A percentile compares a stretch with the other conserved stretches of the same genome.
Evolutionary conservation across 805 yeast species (phyloP).

Genomic region (Starmerella stigmatis): DNA sequence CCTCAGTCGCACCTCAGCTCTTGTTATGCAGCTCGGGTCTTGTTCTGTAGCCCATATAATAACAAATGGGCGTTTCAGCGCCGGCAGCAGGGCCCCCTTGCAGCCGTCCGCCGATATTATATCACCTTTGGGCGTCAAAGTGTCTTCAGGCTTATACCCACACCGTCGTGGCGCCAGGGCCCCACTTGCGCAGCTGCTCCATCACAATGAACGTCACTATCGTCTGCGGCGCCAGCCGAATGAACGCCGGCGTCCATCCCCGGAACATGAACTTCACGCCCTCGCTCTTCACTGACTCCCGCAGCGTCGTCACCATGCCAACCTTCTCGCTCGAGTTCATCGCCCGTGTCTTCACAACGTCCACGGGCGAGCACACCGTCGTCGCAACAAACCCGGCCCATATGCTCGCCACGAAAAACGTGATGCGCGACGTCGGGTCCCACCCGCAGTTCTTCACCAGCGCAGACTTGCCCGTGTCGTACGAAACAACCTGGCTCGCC

Average conservation of each 20-base stretch:
- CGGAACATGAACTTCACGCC: constrained; percentile 75
- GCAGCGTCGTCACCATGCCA: constrained; percentile 43
- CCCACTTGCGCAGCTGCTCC: constrained; percentile 33
- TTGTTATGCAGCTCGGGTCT: too few relatives aligned
- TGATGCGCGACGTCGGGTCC: constrained; percentile 51
- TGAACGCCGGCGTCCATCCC: constrained; percentile 84
- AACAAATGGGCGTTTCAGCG: too few relatives aligned
- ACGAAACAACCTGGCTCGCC: constrained; percentile 80
- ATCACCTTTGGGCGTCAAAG: too few relatives aligned
- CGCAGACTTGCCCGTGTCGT: constrained; percentile 59
- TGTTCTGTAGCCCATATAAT: too few relatives aligned
- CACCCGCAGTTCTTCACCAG: constrained; percentile 42
- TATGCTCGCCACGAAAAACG: constrained; percentile 71
- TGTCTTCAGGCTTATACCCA: neutral
- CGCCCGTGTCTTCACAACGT: constrained; percentile 77
- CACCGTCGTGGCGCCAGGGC: constrained; percentile 14
- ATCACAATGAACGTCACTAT: constrained; percentile 34
- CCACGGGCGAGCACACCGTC: constrained; percentile 86
- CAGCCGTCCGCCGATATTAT: too few relatives aligned
- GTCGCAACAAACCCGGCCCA: constrained; percentile 83
- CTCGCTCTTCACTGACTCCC: constrained; percentile 49
- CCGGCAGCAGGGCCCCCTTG: too few relatives aligned
- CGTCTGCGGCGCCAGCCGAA: constrained; percentile 66
- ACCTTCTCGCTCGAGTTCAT: constrained; percentile 46
- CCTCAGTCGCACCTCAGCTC: too few relatives aligned